A percentile compares a stretch with the other conserved stretches of the same genome.
These are phyloP conservation scores for Aristolochia contorta DNA, from an alignment of 164 flowering plant genomes.

Conservation along the genomic window DNA sequence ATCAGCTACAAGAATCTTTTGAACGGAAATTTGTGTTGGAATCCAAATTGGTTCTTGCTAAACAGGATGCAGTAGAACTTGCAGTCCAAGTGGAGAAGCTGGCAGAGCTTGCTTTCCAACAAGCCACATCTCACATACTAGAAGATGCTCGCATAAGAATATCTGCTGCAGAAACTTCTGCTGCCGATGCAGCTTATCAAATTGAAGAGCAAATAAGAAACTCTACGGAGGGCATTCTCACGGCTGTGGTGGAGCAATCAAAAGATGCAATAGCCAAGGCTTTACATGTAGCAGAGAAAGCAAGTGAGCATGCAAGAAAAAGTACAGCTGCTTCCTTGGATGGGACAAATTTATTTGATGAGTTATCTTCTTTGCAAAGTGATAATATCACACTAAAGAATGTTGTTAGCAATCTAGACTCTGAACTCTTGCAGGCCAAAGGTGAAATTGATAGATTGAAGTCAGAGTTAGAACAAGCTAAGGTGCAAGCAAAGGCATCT, in stretches of 20 bases:
- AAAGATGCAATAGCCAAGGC: slow-evolving; percentile 43
- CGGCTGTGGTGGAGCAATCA: slow-evolving; percentile 39
- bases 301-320: slow-evolving; percentile 29
- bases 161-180: slow-evolving; percentile 52
- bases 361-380: slow-evolving; percentile 27
- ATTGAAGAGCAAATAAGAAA: slow-evolving; percentile 42
- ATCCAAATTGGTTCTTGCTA: slow-evolving; percentile 42
- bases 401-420: slow-evolving; percentile 28
- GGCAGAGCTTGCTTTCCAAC: slow-evolving; percentile 45
- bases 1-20: slow-evolving; percentile 34
- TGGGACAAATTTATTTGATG: slow-evolving; percentile 26
- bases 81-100: slow-evolving; percentile 59
- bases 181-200: slow-evolving; percentile 42
- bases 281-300: slow-evolving; percentile 35
- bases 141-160: slow-evolving; percentile 41
- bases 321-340: slow-evolving; percentile 21
- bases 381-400: slow-evolving; percentile 31
- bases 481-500: slow-evolving; percentile 22
- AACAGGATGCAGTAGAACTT: slow-evolving; percentile 49
- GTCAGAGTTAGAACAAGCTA: slow-evolving; percentile 31
- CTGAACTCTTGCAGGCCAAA: slow-evolving; percentile 26
- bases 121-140: slow-evolving; percentile 47
- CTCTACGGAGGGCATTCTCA: slow-evolving; percentile 33
- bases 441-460: slow-evolving; percentile 34
- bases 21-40: slow-evolving; percentile 46